Conservation (phyloP, 2,329 filamentous ascomycete species). For the Ambrosiella cleistominuta region DNA sequence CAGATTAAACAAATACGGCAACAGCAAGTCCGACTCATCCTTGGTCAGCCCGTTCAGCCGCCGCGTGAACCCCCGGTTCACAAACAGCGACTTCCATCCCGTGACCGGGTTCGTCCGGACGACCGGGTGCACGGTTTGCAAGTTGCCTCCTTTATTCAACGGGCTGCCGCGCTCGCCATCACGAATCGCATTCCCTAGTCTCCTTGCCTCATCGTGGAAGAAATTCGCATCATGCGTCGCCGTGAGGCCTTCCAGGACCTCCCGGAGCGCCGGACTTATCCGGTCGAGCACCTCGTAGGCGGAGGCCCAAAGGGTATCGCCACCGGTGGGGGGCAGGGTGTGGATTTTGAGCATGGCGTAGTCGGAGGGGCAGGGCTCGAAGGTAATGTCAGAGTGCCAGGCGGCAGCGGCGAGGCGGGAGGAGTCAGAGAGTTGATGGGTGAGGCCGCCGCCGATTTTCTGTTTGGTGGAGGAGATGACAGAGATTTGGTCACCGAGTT, state of each 20-base stretch:
- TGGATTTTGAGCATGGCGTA: slow-evolving; percentile 43
- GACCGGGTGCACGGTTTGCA: slow-evolving; percentile 34
- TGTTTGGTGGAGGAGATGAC: slow-evolving; percentile 39
- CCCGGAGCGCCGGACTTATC: slow-evolving; percentile 30
- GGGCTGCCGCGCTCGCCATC: slow-evolving; percentile 33
- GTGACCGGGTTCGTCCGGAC: slow-evolving; percentile 43
- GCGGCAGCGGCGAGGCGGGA: slow-evolving; percentile 24
- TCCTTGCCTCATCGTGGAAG: slow-evolving; percentile 32
- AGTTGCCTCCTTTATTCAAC: slow-evolving; percentile 35
- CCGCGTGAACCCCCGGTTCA: slow-evolving; percentile 33
- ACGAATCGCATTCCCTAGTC: slow-evolving; percentile 28
- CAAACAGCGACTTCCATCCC: slow-evolving; percentile 37
- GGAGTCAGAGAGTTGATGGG: slow-evolving; percentile 32
- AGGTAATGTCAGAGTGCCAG: slow-evolving; percentile 39
- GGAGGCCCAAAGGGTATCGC: slow-evolving; percentile 45
- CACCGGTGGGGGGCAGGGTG: slow-evolving; percentile 36
- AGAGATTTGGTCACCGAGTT: slow-evolving; percentile 37
- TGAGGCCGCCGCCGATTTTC: slow-evolving; percentile 34
- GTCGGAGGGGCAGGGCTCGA: slow-evolving; percentile 41
- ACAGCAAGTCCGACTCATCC: slow-evolving; percentile 35
- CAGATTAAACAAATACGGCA: slow-evolving; percentile 30
- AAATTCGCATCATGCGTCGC: slow-evolving; percentile 31
- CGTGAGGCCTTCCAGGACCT: slow-evolving; percentile 34
- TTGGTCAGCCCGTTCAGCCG: slow-evolving; percentile 36
- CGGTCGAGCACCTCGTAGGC: slow-evolving; percentile 44